Base-by-base conservation (phyloP, 2,329 filamentous ascomycete species). In the Ophiostoma perfectum region DNA sequence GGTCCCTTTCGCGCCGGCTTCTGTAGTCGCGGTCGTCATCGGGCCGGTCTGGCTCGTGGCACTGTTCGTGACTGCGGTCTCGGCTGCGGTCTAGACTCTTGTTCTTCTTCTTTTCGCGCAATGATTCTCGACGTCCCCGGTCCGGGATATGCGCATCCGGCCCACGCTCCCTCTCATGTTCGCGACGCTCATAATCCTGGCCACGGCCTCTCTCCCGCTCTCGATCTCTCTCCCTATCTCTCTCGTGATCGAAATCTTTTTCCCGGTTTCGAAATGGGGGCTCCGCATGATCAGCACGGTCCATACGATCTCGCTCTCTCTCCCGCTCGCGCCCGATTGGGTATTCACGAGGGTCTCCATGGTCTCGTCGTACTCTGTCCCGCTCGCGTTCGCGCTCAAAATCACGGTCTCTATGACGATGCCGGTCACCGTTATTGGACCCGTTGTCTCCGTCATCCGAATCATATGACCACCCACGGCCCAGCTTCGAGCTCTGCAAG, bases 401-500 rank as follows among this genome's bases (percentile, higher is more conserved):
- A 68, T 66, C 72, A 65, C 39, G 72, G 63, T n/a, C 78, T 75
- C 38, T 75, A 3, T 76, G 78, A 0, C 72, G 71, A 14, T 70
- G 71, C 36, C 64, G 39, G 27, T 49, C 47, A 18, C 67, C 36
- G 16, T 47, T n/a, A n/a, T 44, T 5, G 5, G 60, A 63, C 8
- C 64, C n/a, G 67, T 66, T n/a, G 14, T 65, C 66, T 1, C 55
- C 71, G 1, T 69, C 70, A 9, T 73, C 74, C 9, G 77, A 78
- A 4, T 80, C 78, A 44, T 82, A 79, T 0, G 81, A 82, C 74
- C 78, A 80, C 67, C 76, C 79, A 38, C 76, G 77, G 58, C 76
- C 78, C 1, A 83, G 74, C 3, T 77, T 78, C 2, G 80, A 81
- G 1, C 77, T 75, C 0, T 76, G 78, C 4, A 81, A 72, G 66